Base-by-base conservation (phyloP, 2,329 filamentous ascomycete species). In the Camillea tinctor region DNA sequence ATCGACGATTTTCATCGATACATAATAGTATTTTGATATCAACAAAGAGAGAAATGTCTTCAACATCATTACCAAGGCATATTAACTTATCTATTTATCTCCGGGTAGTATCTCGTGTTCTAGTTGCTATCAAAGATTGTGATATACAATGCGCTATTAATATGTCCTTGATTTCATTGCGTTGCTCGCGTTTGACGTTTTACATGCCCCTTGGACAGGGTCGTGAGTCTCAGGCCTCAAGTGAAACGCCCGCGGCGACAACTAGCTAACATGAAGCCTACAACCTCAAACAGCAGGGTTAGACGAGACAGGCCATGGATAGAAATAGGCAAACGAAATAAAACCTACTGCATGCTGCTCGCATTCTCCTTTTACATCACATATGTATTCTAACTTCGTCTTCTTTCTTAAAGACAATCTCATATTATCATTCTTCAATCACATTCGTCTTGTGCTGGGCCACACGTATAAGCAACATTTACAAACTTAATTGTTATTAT, bases 201-300 rank as follows among this genome's bases (percentile, higher is more conserved):
- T 17, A 17, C 13, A 15, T 17, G 36, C 6, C 11, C 36, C 36
- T n/a, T n/a, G 6, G 26, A 30, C 36, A 15, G 17, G 36, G 17
- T 44, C 36, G 17, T 15, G 36, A 44, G 36, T 56, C 60, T 66
- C 62, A 64, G 54, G 60, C 53, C 54, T 19, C 52, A 57, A 56
- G 48, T 55, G 60, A 66, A 66, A 66, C 64, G 59, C 52, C 58
- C 49, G 23, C 51, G 57, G 64, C 64, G 58, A 61, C 64, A 64
- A 20, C 52, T 54, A 48, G 40, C 23, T 52, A 55, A 36, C 22
- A 49, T 9, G 26, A 24, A 5, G 23, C 51, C n/a, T 30, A 36
- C 51, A 30, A n/a, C 51, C 51, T 53, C 51, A 53, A 53, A 30
- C 51, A 30, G 51, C 22, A 30, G 23, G 51, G 23, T 11, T 30